phyloP scores from a whole-genome alignment of 176 grass and related monocot genomes.

The Tuctoria greenei region DNA sequence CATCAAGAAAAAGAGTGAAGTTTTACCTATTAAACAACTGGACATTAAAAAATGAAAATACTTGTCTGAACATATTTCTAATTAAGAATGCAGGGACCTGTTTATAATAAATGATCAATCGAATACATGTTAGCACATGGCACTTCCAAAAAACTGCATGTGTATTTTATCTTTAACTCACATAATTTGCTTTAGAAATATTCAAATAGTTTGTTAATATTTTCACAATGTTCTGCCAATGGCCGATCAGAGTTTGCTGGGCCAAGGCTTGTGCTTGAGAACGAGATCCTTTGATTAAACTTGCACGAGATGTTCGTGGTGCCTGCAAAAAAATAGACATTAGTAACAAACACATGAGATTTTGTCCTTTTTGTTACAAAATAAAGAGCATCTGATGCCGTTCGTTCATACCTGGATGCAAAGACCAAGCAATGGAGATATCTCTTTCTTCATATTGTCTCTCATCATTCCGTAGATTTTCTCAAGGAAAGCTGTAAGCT shows the following conservation, averaged over 20 bases:
- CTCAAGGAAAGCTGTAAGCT: conserved; percentile 89
- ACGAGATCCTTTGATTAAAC: no score
- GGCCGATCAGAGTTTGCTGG: conserved; percentile 85
- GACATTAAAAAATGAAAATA: conserved; percentile 96
- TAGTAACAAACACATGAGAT: neutral
- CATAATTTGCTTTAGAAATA: conserved; percentile 84
- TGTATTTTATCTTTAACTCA: conserved; percentile 43
- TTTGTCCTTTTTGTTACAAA: neutral
- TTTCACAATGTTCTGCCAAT: conserved; percentile 95
- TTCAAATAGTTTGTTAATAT: conserved; percentile 87
- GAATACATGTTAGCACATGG: no score
- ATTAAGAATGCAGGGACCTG: conserved; percentile 90
- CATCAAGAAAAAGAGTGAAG: conserved; percentile 20
- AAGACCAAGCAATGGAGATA: conserved; percentile 85
- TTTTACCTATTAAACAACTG: conserved; percentile 90
- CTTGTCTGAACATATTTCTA: conserved; percentile 88
- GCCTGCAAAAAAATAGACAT: conserved; percentile 53
- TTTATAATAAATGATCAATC: conserved; percentile 2
- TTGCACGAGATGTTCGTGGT: conserved; percentile 92
- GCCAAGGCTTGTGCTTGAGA: conserved; percentile 74
- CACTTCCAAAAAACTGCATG: no score
- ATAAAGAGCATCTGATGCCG: neutral
- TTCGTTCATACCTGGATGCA: conserved; percentile 73
- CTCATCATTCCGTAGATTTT: conserved; percentile 96
- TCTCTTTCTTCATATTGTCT: conserved; percentile 96